Conservation (phyloP, 1,284 basidiomycete species). For the Ganoderma sp. region DNA sequence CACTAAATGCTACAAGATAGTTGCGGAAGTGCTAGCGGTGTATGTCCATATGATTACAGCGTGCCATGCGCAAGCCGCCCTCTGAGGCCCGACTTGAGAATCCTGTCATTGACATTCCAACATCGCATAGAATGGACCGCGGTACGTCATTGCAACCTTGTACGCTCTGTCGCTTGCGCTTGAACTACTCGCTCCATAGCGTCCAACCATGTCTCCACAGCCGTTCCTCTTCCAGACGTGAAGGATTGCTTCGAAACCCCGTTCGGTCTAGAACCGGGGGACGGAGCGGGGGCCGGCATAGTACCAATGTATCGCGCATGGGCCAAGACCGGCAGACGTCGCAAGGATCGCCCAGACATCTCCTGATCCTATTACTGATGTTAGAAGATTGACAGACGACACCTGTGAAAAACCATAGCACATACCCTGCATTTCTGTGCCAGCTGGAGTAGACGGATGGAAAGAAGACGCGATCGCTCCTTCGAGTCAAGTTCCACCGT, state of each 20-base stretch:
- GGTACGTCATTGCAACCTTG: constrained; percentile 41
- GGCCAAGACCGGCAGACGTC: constrained; percentile 90
- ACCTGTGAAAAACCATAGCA: constrained; percentile 7
- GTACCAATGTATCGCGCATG: constrained; percentile 81
- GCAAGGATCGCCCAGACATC: constrained; percentile 90
- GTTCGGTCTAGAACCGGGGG: constrained; percentile 18
- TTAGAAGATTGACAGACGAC: constrained; percentile 1
- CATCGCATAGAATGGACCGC: background rate
- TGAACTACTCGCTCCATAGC: constrained; percentile 80
- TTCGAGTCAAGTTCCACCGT: constrained; percentile 42
- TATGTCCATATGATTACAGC: background rate
- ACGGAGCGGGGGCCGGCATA: constrained; percentile 39
- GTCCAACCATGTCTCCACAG: constrained; percentile 71
- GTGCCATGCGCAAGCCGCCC: background rate
- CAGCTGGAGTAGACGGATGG: constrained; percentile 66
- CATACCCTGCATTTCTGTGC: constrained; percentile 78
- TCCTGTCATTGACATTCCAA: background rate
- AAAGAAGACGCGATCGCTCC: constrained; percentile 57
- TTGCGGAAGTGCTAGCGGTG: background rate
- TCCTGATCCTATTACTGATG: constrained; percentile 55
- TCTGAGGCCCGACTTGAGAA: background rate
- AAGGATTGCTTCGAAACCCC: constrained; percentile 15
- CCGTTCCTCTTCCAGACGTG: constrained; percentile 38
- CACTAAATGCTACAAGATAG: background rate
- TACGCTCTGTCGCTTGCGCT: constrained; percentile 59